phyloP scores from a whole-genome alignment of 257 asterid genomes.

The Solanum stenotomum region DNA sequence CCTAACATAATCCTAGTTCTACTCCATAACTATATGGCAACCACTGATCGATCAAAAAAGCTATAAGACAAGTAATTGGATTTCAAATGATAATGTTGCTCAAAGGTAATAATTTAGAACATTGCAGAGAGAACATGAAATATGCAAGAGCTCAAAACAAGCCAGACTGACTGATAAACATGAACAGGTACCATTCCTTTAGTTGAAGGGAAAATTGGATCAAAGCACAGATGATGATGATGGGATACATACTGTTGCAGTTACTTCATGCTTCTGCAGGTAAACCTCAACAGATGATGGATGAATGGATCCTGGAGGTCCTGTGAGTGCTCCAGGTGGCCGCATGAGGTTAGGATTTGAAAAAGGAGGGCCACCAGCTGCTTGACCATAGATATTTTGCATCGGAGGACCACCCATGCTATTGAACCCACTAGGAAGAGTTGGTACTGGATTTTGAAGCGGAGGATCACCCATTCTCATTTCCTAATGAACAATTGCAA shows the following conservation, averaged over 20 bases:
- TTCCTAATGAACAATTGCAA: conserved; percentile 43
- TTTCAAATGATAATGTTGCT: not conserved
- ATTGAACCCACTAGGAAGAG: conserved; percentile 46
- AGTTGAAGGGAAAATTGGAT: not conserved
- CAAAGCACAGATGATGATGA: not conserved
- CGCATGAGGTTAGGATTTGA: conserved; percentile 43
- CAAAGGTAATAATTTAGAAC: not conserved
- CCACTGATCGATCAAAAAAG: not conserved
- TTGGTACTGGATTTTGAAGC: conserved; percentile 39
- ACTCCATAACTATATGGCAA: not conserved
- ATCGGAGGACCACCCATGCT: conserved; percentile 45
- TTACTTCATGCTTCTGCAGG: conserved; percentile 83
- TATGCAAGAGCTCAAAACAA: not conserved
- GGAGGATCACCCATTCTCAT: conserved; percentile 54
- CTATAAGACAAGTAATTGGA: not conserved
- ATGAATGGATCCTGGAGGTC: conserved; percentile 61
- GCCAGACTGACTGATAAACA: not conserved
- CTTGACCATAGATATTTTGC: conserved; percentile 51
- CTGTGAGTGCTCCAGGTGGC: conserved; percentile 57
- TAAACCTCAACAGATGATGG: conserved; percentile 64
- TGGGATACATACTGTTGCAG: conserved; percentile 74
- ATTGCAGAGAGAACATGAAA: not conserved
- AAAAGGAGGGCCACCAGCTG: conserved; percentile 50
- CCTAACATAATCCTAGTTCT: not conserved
- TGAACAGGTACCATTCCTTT: not conserved